These are phyloP conservation scores for Amanita fuliginea DNA, from an alignment of 768 basidiomycete species.

Conservation along the genomic window DNA sequence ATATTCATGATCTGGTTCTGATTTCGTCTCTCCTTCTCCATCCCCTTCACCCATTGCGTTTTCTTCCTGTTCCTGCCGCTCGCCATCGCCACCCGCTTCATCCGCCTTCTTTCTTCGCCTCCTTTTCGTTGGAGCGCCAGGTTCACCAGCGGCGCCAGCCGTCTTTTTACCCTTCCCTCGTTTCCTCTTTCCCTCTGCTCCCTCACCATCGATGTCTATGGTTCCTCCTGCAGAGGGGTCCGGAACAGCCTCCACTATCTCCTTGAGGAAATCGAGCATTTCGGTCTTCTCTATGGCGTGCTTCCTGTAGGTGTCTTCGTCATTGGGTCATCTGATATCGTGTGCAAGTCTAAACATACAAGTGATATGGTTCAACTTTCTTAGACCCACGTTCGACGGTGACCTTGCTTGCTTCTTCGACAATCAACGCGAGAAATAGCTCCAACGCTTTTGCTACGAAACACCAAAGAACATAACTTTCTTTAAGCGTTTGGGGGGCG, in stretches of 20 bases:
- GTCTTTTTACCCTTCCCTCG: conserved; percentile 43
- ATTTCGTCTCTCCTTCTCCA: conserved; percentile 14
- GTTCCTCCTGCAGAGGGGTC: conserved; percentile 84
- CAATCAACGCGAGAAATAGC: conserved; percentile 76
- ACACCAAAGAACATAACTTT: background rate
- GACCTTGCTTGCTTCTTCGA: conserved; percentile 76
- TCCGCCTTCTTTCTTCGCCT: conserved; percentile 38
- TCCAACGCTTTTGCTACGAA: conserved; percentile 84
- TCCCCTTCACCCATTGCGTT: conserved; percentile 9
- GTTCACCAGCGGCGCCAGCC: conserved; percentile 18
- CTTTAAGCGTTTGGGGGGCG: background rate
- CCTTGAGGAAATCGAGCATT: conserved; percentile 89
- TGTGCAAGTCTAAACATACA: conserved; percentile 43
- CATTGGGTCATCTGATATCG: background rate
- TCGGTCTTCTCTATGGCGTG: conserved; percentile 82
- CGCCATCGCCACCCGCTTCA: conserved; percentile 23
- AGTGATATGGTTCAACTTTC: conserved; percentile 86
- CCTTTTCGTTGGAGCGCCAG: conserved; percentile 29
- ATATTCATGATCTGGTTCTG: conserved; percentile 17
- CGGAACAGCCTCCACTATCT: conserved; percentile 76
- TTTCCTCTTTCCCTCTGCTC: conserved; percentile 47
- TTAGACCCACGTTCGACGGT: conserved; percentile 69
- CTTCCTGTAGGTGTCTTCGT: conserved; percentile 44
- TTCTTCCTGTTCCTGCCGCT: conserved; percentile 16
- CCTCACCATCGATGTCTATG: conserved; percentile 58